Evolutionary conservation across 192 early-diverging fungal genomes (phyloP), one percentile per base, ranked within the genome.

Genomic region (Gigaspora rosea): DNA sequence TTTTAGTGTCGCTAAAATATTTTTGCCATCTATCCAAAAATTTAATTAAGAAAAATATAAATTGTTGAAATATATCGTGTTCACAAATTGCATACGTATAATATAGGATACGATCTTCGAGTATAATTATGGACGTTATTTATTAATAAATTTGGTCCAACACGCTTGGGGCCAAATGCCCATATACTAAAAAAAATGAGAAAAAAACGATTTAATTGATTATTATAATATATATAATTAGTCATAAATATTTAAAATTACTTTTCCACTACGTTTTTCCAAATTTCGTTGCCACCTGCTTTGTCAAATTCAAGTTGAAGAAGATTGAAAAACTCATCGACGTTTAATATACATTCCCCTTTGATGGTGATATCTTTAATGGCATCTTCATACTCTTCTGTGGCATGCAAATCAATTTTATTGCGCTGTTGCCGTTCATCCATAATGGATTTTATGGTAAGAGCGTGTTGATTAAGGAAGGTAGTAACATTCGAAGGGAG

Each of bases 141-240:
- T 51, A 95, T 78, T 35, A 95, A 83, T 54, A 96, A 32, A 71
- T 96, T 96, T 9, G 93, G 89, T 11, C 95, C 95, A 35, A 90
- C 82, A 8, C 91, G 88, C 73, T 91, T 91, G 13, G 95, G 94
- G 58, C 95, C 95, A 83, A 95, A 94, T 0, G 92, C 86, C 91
- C 94, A 90, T 18, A 96, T 86, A n/a, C 88, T 88, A 79, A 35
- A 15, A 20, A 50, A 49, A 27, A 41, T 16, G 11, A 9, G 3
- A 10, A 46, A 5, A 47, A 69, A 27, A 3, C 15, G 15, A 51
- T 18, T 20, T 12, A 50, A 6, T 50, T 27, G 27, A 27, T 13
- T 27, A 11, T 22, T 4, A 41, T 22, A 72, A 52, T 70, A 33
- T 8, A 70, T 70, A 32, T 32, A 27, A 52, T 51, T 13, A 50